Evolutionary conservation across 192 early-diverging fungal genomes (phyloP), one percentile per base, ranked within the genome.

Genomic region (Pilobolus umbonatus): DNA sequence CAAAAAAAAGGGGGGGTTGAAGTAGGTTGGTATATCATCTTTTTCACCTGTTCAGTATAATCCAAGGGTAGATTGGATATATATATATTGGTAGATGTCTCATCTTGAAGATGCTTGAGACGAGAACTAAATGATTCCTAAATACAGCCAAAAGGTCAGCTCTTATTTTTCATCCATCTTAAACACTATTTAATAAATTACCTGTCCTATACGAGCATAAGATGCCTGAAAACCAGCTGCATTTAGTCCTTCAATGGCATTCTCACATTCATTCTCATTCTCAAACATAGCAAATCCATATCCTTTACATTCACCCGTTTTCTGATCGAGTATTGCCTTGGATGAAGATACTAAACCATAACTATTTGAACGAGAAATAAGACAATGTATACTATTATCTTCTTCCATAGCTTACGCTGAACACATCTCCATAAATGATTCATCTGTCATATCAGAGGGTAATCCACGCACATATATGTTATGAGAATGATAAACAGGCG

Each of bases 271-370:
- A 10, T 77, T 79, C 21, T 75, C 84, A 1, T 78, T 83, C 39
- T 85, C 80, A 72, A 87, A 95, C 81, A 90, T 87, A 25, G 90
- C 87, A 64, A 95, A 95, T 9, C 92, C 92, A 71, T 88, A 95
- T 4, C 91, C 91, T 68, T 91, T 92, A 65, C 92, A 93, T 59
- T 85, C 81, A 15, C 82, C 82, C 2, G 88, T 85, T n/a, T 73
- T 73, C 45, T 85, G 82, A 68, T 93, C 83, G 49, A 95, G 75
- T 32, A 95, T 93, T 17, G 89, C 85, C 57, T 95, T 95, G 28
- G 81, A 83, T 43, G 91, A 91, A 51, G 84, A 73, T 32, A 95
- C 85, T 15, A 54, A 61, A 31, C 92, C 92, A 61, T 75, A 90
- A 19, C 81, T 85, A 50, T 14, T 51, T 51, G 35, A 15, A 38